phyloP scores from a whole-genome alignment of 2,329 filamentous ascomycete species.

The Teratosphaeria nubilosa region DNA sequence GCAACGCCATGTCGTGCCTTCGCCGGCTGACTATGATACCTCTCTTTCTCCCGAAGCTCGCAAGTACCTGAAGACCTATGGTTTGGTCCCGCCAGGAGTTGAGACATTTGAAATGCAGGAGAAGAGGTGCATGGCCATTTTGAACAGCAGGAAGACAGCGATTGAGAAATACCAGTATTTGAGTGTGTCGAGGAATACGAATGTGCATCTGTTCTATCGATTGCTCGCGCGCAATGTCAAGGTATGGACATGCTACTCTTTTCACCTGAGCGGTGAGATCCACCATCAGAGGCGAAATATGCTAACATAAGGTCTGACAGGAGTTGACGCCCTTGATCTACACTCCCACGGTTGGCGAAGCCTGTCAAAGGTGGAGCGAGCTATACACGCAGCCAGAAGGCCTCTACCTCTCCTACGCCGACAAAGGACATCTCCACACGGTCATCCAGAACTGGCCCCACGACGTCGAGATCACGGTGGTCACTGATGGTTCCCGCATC shows the following conservation, averaged over 20 bases:
- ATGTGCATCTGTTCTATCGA: conserved; percentile 74
- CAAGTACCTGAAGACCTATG: conserved; percentile 42
- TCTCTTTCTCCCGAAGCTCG: conserved; percentile 40
- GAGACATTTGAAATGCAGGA: conserved; percentile 42
- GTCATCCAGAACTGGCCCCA: conserved; percentile 93
- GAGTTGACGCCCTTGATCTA: conserved; percentile 78
- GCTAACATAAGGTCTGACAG: conserved; percentile 26
- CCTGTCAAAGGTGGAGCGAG: conserved; percentile 91
- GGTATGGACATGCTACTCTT: conserved; percentile 26
- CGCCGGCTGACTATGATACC: conserved; percentile 36
- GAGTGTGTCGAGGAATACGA: conserved; percentile 62
- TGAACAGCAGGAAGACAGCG: conserved; percentile 56
- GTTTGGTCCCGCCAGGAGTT: conserved; percentile 41
- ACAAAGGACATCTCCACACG: conserved; percentile 72
- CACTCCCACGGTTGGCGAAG: conserved; percentile 86
- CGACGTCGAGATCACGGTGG: conserved; percentile 88
- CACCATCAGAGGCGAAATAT: conserved; percentile 1
- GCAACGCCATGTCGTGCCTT: conserved; percentile 15
- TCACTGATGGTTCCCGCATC: conserved; percentile 91
- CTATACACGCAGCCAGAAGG: conserved; percentile 91
- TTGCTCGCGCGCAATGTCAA: conserved; percentile 65
- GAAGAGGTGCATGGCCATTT: conserved; percentile 58
- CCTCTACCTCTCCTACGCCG: conserved; percentile 91
- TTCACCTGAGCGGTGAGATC: background rate
- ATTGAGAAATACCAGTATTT: conserved; percentile 82